These are phyloP conservation scores for Aplosporella prunicola DNA, from an alignment of 2,329 filamentous ascomycete species.

Conservation along the genomic window DNA sequence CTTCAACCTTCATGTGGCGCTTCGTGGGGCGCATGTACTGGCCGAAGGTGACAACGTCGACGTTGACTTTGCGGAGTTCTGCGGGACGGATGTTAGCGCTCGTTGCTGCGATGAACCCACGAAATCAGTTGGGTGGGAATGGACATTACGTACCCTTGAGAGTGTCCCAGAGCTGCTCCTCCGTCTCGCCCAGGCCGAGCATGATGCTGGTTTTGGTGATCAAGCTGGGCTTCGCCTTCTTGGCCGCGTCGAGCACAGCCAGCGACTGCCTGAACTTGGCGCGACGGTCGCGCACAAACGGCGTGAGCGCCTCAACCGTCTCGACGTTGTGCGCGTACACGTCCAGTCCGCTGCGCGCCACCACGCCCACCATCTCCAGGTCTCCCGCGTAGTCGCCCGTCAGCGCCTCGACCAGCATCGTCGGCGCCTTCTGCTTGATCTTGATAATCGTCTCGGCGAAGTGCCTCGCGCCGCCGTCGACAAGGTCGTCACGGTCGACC, in stretches of 20 bases:
- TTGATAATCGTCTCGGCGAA: constrained; percentile 89
- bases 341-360: constrained; percentile 81
- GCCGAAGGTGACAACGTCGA: constrained; percentile 97
- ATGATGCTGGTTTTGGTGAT: constrained; percentile 99
- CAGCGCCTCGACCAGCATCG: constrained; percentile 69
- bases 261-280: constrained; percentile 85
- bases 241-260: constrained; percentile 69
- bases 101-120: background rate
- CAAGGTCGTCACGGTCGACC: constrained; percentile 87
- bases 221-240: constrained; percentile 63
- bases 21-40: constrained; percentile 99
- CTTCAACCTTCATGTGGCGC: constrained; percentile 91
- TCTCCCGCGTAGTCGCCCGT: constrained; percentile 85
- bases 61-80: constrained; percentile 70
- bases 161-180: constrained; percentile 73
- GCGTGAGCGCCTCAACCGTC: constrained; percentile 84
- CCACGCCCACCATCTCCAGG: constrained; percentile 73
- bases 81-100: constrained; percentile 2
- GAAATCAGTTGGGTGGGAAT: constrained; percentile 1
- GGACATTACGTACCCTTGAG: constrained; percentile 50
- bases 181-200: constrained; percentile 88
- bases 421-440: constrained; percentile 68
- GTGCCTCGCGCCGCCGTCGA: constrained; percentile 78
- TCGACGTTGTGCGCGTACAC: constrained; percentile 97
- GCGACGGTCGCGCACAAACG: constrained; percentile 78